Conservation (phyloP, 2,329 filamentous ascomycete species). For the Aureobasidium leucospermi region DNA sequence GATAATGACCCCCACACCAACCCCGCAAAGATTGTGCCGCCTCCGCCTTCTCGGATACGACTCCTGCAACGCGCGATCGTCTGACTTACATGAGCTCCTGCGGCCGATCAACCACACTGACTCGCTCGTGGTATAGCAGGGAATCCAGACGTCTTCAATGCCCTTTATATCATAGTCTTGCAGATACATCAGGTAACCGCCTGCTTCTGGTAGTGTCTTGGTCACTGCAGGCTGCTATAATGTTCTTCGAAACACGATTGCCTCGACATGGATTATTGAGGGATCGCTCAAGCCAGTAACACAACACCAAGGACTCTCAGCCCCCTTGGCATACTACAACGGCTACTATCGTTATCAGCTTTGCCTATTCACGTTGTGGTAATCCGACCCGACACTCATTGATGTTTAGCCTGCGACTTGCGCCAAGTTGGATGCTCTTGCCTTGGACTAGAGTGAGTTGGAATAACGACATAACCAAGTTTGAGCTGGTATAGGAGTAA, state of each 20-base stretch:
- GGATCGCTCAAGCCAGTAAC: neutral
- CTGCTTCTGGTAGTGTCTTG: neutral
- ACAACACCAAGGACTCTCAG: neutral
- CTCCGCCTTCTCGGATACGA: too few relatives aligned
- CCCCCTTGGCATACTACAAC: conserved; percentile 2
- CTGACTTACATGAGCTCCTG: neutral
- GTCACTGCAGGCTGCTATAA: neutral
- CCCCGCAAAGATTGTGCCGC: too few relatives aligned
- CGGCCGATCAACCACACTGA: neutral
- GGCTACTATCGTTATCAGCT: neutral
- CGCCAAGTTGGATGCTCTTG: neutral
- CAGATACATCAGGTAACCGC: too few relatives aligned
- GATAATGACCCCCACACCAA: too few relatives aligned
- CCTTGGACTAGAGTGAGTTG: neutral
- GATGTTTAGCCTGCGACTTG: neutral
- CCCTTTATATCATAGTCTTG: too few relatives aligned
- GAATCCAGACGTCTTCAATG: neutral
- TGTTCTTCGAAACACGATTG: neutral
- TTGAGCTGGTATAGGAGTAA: neutral
- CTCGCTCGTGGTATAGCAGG: neutral
- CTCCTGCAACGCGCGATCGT: too few relatives aligned
- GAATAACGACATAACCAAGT: neutral
- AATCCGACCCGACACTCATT: neutral
- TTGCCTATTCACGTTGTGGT: neutral
- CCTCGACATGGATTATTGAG: neutral